A percentile compares a stretch with the other conserved stretches of the same genome.
Conservation (phyloP, 768 basidiomycete species). For the Boletus pseudopeckii region DNA sequence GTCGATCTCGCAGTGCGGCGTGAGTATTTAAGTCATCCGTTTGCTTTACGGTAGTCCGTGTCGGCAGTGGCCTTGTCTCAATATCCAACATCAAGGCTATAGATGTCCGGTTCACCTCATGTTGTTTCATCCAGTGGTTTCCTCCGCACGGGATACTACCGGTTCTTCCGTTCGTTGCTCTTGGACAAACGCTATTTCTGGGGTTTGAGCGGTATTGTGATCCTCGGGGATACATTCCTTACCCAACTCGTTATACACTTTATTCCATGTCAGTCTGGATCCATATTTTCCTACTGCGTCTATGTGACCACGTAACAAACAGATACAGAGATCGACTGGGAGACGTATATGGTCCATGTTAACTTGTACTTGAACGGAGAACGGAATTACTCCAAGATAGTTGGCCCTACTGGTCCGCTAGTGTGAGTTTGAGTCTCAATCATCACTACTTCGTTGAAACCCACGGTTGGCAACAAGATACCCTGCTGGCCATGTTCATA, state of each 20-base stretch:
- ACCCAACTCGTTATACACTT: conserved; percentile 78
- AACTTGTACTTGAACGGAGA: conserved; percentile 77
- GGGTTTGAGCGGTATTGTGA: conserved; percentile 56
- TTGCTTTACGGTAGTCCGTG: not conserved
- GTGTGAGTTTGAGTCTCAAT: conserved; percentile 54
- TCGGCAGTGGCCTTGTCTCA: not conserved
- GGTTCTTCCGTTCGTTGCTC: conserved; percentile 29
- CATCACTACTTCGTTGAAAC: not conserved
- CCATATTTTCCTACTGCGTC: conserved; percentile 3
- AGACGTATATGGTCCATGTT: conserved; percentile 91
- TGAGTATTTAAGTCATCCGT: not conserved
- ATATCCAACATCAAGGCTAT: not conserved
- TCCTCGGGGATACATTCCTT: conserved; percentile 73
- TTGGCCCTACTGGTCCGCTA: conserved; percentile 88
- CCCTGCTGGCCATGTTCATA: conserved; percentile 88
- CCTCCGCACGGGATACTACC: conserved; percentile 6
- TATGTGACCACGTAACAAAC: conserved; percentile 21
- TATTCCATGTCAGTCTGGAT: conserved; percentile 67
- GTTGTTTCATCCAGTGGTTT: not conserved
- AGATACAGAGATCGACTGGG: conserved; percentile 99
- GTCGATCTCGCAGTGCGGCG: no score
- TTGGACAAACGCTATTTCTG: conserved; percentile 63
- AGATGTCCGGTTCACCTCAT: conserved; percentile 7
- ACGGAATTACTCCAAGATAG: conserved; percentile 74
- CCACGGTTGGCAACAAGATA: conserved; percentile 52